Percentiles rank a stretch among this genome's conserved stretches.
Conservation (phyloP, 352 stramenopile species). For the Globisporangium spinosum region DNA sequence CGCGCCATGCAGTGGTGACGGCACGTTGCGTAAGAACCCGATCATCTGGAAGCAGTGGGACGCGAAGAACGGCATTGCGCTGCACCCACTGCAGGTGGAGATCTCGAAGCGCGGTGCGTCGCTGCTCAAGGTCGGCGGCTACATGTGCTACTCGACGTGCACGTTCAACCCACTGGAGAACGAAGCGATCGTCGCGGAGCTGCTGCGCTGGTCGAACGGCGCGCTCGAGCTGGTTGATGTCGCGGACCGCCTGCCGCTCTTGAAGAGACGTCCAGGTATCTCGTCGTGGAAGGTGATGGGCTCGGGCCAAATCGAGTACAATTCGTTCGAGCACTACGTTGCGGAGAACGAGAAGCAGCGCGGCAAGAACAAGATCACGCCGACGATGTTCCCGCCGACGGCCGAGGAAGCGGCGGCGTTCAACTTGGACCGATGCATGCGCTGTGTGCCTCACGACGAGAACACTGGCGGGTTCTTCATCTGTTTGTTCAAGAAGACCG, state of each 20-base stretch:
- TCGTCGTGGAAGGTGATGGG: constrained; percentile 93
- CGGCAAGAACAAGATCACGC: constrained; percentile 76
- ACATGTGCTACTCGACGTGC: constrained; percentile 97
- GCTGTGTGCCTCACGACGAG: constrained; percentile 97
- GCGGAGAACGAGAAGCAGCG: constrained; percentile 49
- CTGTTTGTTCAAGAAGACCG: constrained; percentile 92
- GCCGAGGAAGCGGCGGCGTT: constrained; percentile 65
- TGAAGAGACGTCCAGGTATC: constrained; percentile 87
- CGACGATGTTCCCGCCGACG: constrained; percentile 90
- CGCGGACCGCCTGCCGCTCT: constrained; percentile 60
- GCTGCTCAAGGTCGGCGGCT: constrained; percentile 90
- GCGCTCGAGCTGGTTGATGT: constrained; percentile 92
- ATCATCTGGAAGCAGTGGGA: constrained; percentile 95
- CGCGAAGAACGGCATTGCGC: constrained; percentile 82
- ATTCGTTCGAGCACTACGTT: constrained; percentile 64
- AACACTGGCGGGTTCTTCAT: constrained; percentile 99
- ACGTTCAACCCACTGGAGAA: constrained; percentile 99
- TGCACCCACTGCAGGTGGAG: constrained; percentile 94
- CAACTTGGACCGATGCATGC: constrained; percentile 93
- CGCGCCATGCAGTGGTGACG: constrained; percentile 98
- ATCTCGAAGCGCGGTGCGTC: constrained; percentile 93
- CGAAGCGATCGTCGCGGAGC: constrained; percentile 97
- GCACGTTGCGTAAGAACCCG: constrained; percentile 98
- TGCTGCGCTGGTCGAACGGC: constrained; percentile 91
- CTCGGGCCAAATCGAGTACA: constrained; percentile 79